These are phyloP conservation scores for Neurospora terricola DNA, from an alignment of 495 filamentous ascomycete genomes.

Conservation along the genomic window DNA sequence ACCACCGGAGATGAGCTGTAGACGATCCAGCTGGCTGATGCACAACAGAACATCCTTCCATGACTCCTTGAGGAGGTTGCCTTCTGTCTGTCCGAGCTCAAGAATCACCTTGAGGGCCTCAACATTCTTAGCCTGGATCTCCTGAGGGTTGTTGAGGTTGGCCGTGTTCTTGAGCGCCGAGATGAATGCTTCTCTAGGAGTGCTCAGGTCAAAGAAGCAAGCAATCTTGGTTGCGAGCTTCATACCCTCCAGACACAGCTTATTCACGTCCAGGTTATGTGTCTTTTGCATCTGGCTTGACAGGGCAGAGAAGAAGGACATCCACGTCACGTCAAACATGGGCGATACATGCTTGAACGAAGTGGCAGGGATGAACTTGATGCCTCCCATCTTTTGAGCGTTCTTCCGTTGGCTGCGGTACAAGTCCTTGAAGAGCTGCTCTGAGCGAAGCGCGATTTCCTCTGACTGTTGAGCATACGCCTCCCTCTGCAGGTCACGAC, in stretches of 20 bases:
- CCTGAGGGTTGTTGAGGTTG: constrained; percentile 86
- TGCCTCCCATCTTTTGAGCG: constrained; percentile 49
- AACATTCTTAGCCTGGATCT: constrained; percentile 93
- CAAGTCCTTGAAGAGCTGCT: constrained; percentile 82
- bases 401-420: constrained; percentile 76
- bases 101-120: constrained; percentile 85
- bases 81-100: constrained; percentile 85
- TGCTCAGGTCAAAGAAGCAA: constrained; percentile 86
- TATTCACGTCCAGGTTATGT: constrained; percentile 82
- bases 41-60: constrained; percentile 96
- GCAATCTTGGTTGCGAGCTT: constrained; percentile 86
- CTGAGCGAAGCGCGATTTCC: constrained; percentile 59
- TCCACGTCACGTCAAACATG: constrained; percentile 99
- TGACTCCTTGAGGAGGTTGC: constrained; percentile 76
- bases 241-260: constrained; percentile 87
- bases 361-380: constrained; percentile 81
- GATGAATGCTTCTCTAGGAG: constrained; percentile 86
- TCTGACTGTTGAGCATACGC: constrained; percentile 90
- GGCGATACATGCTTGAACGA: constrained; percentile 91
- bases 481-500: constrained; percentile 84
- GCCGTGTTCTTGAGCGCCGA: constrained; percentile 87
- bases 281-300: constrained; percentile 87
- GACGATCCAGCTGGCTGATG: constrained; percentile 88
- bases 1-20: constrained; percentile 89
- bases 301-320: constrained; percentile 91